A percentile compares a stretch with the other conserved stretches of the same genome.
Conservation (phyloP, 208 protist genomes). For the Acanthamoeba lenticulata region DNA sequence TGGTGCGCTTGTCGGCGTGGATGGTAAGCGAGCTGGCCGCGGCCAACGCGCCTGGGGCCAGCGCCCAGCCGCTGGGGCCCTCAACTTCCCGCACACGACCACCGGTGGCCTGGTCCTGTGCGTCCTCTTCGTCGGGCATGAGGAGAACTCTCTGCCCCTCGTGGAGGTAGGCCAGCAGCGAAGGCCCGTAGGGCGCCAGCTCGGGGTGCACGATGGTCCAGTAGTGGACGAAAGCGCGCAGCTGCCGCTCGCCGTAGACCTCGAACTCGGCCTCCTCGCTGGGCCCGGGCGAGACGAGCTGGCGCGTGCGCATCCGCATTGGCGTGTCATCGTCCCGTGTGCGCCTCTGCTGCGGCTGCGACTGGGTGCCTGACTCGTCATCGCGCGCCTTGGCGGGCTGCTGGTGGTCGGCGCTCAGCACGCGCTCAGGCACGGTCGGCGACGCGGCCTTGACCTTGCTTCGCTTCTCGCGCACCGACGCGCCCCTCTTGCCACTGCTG, state of each 20-base stretch:
- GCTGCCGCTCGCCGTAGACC: not conserved
- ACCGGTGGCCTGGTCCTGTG: no score
- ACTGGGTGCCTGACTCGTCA: not conserved
- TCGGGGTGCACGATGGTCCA: not conserved
- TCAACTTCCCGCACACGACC: no score
- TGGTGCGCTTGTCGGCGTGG: not conserved
- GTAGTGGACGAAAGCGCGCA: slow-evolving; percentile 1
- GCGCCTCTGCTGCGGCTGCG: not conserved
- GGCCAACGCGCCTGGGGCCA: not conserved
- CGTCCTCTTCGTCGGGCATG: no score
- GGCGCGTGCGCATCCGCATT: not conserved
- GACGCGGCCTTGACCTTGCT: not conserved
- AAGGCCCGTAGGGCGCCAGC: not conserved
- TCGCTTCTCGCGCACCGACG: not conserved
- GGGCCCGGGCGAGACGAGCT: not conserved
- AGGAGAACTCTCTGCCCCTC: no score
- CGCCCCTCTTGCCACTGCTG: not conserved
- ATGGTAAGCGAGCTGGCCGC: slow-evolving; percentile 42
- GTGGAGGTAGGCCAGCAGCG: slow-evolving; percentile 1
- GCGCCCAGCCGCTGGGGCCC: not conserved
- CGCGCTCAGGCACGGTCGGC: not conserved
- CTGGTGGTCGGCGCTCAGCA: slow-evolving; percentile 3
- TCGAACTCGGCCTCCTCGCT: not conserved
- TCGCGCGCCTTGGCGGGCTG: not conserved
- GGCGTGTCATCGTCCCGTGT: not conserved